These are phyloP conservation scores for Cyanidiococcus yangmingshanensis DNA, from an alignment of 23 red algal genomes.

Conservation along the genomic window DNA sequence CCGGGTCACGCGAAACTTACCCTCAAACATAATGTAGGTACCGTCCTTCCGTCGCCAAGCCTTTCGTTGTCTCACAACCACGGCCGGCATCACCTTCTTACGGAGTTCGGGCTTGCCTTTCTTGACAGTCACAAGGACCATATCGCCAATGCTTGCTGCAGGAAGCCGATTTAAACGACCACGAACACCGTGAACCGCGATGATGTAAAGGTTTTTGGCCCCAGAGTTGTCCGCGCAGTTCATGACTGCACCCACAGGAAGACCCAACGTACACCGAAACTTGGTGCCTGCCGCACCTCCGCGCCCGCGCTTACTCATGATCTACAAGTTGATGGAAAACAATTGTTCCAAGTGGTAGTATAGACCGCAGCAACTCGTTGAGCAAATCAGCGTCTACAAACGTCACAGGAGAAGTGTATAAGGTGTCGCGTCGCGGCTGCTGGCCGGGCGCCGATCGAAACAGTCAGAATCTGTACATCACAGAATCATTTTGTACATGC, in stretches of 20 bases:
- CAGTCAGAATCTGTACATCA: no score
- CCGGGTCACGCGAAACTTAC: constrained; percentile 56
- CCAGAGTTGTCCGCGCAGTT: constrained; percentile 99
- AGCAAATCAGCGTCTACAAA: no score
- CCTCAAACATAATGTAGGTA: constrained; percentile 83
- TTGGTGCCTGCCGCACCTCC: constrained; percentile 87
- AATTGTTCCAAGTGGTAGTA: no score
- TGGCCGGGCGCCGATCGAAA: no score
- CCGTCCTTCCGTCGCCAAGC: constrained; percentile 94
- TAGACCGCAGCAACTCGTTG: no score
- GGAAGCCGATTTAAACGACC: constrained; percentile 90
- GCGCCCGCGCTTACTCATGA: constrained; percentile 61
- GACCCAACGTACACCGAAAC: constrained; percentile 78
- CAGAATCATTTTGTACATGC: no score
- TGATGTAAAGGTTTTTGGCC: constrained; percentile 98
- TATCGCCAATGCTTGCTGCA: constrained; percentile 81
- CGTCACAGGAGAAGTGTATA: no score
- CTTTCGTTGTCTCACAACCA: constrained; percentile 89
- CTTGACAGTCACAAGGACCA: constrained; percentile 95
- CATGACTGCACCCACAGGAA: constrained; percentile 89
- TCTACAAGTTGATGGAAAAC: constrained; percentile 8
- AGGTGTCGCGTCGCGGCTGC: no score
- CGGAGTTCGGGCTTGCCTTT: constrained; percentile 97
- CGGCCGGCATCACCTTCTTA: constrained; percentile 92
- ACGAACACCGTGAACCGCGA: constrained; percentile 82